Evolutionary conservation across 192 early-diverging fungal species (phyloP).

Genomic region (Dispira parvispora): DNA sequence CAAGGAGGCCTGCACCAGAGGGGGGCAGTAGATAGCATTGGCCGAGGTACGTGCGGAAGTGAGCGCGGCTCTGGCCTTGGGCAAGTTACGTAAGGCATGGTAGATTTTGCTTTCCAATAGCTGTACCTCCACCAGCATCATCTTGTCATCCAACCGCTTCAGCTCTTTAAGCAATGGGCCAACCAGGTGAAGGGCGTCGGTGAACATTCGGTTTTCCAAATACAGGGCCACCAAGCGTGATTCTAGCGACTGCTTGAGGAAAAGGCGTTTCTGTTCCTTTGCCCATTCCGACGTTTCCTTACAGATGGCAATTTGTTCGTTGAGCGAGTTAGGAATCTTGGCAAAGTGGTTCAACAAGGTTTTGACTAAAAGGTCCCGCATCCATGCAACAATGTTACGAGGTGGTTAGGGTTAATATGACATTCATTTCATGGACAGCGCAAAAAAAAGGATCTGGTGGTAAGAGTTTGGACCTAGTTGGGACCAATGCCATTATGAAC

Average conservation of each 20-base stretch:
- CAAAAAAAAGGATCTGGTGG: not conserved
- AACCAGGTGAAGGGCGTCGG: slow-evolving; percentile 74
- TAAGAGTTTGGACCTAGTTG: not conserved
- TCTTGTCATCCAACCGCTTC: slow-evolving; percentile 98
- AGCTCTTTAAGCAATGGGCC: slow-evolving; percentile 78
- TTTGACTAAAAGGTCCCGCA: slow-evolving; percentile 37
- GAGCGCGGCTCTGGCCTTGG: slow-evolving; percentile 89
- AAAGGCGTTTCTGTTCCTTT: slow-evolving; percentile 77
- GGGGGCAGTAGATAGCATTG: slow-evolving; percentile 96
- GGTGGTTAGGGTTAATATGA: slow-evolving; percentile 1
- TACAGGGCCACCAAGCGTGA: slow-evolving; percentile 82
- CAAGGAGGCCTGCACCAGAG: slow-evolving; percentile 83
- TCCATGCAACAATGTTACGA: not conserved
- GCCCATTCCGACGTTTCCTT: slow-evolving; percentile 92
- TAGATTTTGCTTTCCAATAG: slow-evolving; percentile 88
- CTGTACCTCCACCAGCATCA: slow-evolving; percentile 93
- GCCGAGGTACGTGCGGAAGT: slow-evolving; percentile 92
- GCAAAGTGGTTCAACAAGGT: slow-evolving; percentile 74
- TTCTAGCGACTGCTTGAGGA: slow-evolving; percentile 88
- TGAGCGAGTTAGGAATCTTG: slow-evolving; percentile 70
- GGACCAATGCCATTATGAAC: not conserved
- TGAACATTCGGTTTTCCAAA: slow-evolving; percentile 89
- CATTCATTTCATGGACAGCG: not conserved
- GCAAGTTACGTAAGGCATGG: slow-evolving; percentile 79
- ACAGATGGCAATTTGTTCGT: slow-evolving; percentile 84